Evolutionary conservation across 495 filamentous ascomycete genomes (phyloP).

Genomic region (Podospora anserina): DNA sequence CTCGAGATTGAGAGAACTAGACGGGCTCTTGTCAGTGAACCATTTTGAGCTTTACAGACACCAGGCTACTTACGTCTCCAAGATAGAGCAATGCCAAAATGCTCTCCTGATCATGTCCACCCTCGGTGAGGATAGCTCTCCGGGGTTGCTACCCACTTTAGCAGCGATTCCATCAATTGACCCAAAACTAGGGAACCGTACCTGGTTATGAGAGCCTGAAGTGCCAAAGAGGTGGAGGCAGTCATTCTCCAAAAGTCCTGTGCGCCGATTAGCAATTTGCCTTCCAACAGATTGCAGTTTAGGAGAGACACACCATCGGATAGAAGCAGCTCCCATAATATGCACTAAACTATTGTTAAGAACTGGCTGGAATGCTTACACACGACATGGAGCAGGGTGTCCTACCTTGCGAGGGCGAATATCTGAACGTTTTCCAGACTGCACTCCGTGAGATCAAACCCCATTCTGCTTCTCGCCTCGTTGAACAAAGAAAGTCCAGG

Average conservation of each 20-base stretch:
- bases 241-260: constrained; percentile 59
- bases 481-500: constrained; percentile 58
- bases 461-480: constrained; percentile 56
- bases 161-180: constrained; percentile 15
- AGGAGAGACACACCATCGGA: constrained; percentile 42
- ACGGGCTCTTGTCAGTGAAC: too few species aligned
- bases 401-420: constrained; percentile 51
- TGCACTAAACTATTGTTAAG: constrained; percentile 35
- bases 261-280: constrained; percentile 15
- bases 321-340: constrained; percentile 52
- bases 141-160: constrained; percentile 36
- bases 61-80: constrained; percentile 49
- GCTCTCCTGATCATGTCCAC: constrained; percentile 52
- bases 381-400: background rate
- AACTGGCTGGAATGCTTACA: background rate
- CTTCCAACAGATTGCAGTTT: background rate
- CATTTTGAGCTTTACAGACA: background rate
- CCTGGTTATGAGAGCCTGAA: constrained; percentile 52
- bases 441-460: constrained; percentile 53
- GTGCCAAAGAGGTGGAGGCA: constrained; percentile 51
- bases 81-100: constrained; percentile 58
- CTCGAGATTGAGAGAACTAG: constrained; percentile 45
- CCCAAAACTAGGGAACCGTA: constrained; percentile 17
- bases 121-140: constrained; percentile 45
- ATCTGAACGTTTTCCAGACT: constrained; percentile 58